A percentile compares a stretch with the other conserved stretches of the same genome.
Evolutionary conservation across 2,329 filamentous ascomycete genomes (phyloP).

Genomic region (Penicillium sp.): DNA sequence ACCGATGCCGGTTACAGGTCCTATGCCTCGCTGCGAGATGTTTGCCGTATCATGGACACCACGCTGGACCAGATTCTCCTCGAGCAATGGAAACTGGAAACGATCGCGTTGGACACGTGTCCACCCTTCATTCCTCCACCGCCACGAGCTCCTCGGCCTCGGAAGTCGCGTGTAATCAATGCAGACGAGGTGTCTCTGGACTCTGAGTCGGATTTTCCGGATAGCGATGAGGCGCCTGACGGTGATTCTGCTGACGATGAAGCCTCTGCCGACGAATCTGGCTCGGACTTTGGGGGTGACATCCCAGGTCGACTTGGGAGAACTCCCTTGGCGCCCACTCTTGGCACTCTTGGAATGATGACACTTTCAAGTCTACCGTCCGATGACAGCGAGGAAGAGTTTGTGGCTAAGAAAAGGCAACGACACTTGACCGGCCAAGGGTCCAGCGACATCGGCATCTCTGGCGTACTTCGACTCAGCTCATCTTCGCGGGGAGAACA

Average conservation of each 20-base stretch:
- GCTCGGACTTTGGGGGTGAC: background rate
- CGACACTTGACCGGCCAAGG: background rate
- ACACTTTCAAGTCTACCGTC: background rate
- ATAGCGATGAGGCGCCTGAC: background rate
- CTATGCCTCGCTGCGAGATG: constrained; percentile 56
- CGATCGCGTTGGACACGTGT: constrained; percentile 40
- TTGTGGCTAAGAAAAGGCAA: background rate
- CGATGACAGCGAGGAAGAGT: background rate
- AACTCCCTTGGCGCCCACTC: background rate
- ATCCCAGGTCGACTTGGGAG: background rate
- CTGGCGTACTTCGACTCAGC: background rate
- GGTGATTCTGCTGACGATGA: background rate
- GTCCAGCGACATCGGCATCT: too few relatives aligned
- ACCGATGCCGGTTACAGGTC: constrained; percentile 53
- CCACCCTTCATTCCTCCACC: constrained; percentile 28
- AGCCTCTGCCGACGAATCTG: background rate
- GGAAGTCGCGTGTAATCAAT: background rate
- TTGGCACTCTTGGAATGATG: background rate
- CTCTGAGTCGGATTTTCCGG: constrained; percentile 4
- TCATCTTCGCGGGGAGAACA: background rate
- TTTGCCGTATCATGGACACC: constrained; percentile 62
- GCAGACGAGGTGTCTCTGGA: constrained; percentile 2
- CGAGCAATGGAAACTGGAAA: constrained; percentile 47
- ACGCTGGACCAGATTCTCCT: constrained; percentile 62
- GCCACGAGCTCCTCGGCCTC: constrained; percentile 16